Percentiles rank a stretch among this genome's conserved stretches.
phyloP scores from a whole-genome alignment of 805 yeast genomes.

The Candida berthetii region DNA sequence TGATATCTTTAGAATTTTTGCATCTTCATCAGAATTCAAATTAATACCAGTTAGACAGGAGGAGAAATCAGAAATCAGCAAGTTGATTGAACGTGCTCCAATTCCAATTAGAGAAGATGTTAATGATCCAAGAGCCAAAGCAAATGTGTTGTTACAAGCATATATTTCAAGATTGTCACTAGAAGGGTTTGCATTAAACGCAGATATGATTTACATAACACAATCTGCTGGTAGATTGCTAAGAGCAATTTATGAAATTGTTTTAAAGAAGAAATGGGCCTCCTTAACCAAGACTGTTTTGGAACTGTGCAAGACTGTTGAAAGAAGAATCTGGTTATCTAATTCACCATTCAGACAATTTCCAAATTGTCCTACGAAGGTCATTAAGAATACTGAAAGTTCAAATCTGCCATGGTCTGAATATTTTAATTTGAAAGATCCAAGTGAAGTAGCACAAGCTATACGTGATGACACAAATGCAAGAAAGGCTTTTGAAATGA shows the following conservation, averaged over 20 bases:
- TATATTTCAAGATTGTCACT: constrained; percentile 72
- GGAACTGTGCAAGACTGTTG: constrained; percentile 74
- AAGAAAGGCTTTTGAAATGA: constrained; percentile 44
- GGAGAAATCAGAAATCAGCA: constrained; percentile 68
- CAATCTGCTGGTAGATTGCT: constrained; percentile 90
- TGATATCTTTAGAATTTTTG: constrained; percentile 72
- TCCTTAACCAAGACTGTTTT: constrained; percentile 48
- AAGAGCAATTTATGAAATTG: constrained; percentile 79
- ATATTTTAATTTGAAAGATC: constrained; percentile 57
- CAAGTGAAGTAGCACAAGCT: constrained; percentile 80
- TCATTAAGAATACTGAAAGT: constrained; percentile 69
- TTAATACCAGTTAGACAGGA: constrained; percentile 81
- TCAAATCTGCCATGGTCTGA: constrained; percentile 80
- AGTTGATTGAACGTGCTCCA: constrained; percentile 70
- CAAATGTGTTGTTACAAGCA: constrained; percentile 75
- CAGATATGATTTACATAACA: constrained; percentile 89
- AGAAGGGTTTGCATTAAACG: constrained; percentile 85
- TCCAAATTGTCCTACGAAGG: constrained; percentile 58
- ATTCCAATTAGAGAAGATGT: constrained; percentile 75
- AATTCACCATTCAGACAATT: constrained; percentile 86
- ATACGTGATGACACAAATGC: constrained; percentile 69
- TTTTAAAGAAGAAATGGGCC: constrained; percentile 69
- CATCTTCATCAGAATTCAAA: constrained; percentile 81
- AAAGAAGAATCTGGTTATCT: constrained; percentile 75
- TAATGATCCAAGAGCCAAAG: constrained; percentile 70